Evolutionary conservation across 148 eudicot species (phyloP).

Genomic region (Camellia japonica): DNA sequence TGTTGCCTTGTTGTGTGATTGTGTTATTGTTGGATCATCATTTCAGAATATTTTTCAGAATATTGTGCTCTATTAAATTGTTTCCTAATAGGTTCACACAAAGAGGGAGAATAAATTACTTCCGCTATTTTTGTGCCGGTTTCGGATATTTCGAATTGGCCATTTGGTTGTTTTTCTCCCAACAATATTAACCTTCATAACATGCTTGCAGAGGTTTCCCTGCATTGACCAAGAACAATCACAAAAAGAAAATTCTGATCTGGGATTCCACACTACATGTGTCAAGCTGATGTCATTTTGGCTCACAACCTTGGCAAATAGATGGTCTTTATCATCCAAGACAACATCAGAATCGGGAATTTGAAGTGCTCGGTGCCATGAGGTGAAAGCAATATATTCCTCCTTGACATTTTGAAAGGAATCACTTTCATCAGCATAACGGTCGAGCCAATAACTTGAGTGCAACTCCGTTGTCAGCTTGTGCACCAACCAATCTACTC

Average conservation of each 20-base stretch:
- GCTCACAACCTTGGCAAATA: conserved; percentile 63
- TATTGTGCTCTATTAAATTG: too few relatives aligned
- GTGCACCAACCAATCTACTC: too few relatives aligned
- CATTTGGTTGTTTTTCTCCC: too few relatives aligned
- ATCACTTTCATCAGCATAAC: conserved; percentile 85
- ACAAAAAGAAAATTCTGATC: conserved; percentile 86
- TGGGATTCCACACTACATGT: conserved; percentile 73
- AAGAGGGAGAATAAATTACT: too few relatives aligned
- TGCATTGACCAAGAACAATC: conserved; percentile 86
- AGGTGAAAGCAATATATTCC: conserved; percentile 79
- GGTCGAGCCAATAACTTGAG: conserved; percentile 91
- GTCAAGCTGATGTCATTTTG: conserved; percentile 45
- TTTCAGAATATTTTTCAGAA: too few relatives aligned
- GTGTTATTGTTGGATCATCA: too few relatives aligned
- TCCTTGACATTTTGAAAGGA: conserved; percentile 79
- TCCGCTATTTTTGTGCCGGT: too few relatives aligned
- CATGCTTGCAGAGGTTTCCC: conserved; percentile 91
- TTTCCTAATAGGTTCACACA: too few relatives aligned
- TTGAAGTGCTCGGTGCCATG: conserved; percentile 80
- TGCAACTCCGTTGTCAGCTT: conserved; percentile 83
- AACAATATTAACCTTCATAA: conserved; percentile 82
- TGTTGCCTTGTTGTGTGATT: too few relatives aligned
- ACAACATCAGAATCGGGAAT: conserved; percentile 64
- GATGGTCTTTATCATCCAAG: conserved; percentile 43
- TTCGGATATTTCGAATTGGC: too few relatives aligned